Conservation (phyloP, 2,329 filamentous ascomycete genomes). For the Exophiala xenobiotica region DNA sequence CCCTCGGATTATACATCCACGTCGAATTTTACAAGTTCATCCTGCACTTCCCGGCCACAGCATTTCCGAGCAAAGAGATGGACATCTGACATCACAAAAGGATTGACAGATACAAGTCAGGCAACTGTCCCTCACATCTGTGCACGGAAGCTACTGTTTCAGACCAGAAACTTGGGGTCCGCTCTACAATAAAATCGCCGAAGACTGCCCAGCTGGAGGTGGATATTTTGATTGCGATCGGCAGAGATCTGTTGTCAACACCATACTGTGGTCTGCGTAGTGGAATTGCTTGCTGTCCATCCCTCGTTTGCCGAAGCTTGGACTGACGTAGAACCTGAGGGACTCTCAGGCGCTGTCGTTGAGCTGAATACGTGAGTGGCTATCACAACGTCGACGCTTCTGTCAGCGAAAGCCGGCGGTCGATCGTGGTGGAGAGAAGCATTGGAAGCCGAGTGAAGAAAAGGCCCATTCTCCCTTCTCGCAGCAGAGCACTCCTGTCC, state of each 20-base stretch:
- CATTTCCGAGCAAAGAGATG: slow-evolving; percentile 7
- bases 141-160: slow-evolving; percentile 17
- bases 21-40: not conserved
- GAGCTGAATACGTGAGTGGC: not conserved
- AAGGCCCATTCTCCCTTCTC: not conserved
- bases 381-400: not conserved
- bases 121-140: slow-evolving; percentile 9
- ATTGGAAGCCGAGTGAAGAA: not conserved
- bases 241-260: slow-evolving; percentile 17
- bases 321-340: slow-evolving; percentile 17
- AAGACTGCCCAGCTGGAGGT: slow-evolving; percentile 7
- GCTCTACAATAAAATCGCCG: slow-evolving; percentile 9
- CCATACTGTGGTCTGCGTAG: slow-evolving; percentile 6
- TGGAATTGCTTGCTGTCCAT: slow-evolving; percentile 8
- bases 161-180: slow-evolving; percentile 13
- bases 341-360: not conserved
- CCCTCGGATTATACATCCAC: not conserved
- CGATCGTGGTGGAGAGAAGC: not conserved
- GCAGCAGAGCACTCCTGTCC: not conserved
- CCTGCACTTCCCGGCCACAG: not conserved
- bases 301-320: slow-evolving; percentile 2
- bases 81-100: slow-evolving; percentile 18
- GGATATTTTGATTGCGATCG: slow-evolving; percentile 27
- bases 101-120: slow-evolving; percentile 2
- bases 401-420: not conserved